phyloP scores from a whole-genome alignment of 106 monocot genomes.

The Allium sativum region DNA sequence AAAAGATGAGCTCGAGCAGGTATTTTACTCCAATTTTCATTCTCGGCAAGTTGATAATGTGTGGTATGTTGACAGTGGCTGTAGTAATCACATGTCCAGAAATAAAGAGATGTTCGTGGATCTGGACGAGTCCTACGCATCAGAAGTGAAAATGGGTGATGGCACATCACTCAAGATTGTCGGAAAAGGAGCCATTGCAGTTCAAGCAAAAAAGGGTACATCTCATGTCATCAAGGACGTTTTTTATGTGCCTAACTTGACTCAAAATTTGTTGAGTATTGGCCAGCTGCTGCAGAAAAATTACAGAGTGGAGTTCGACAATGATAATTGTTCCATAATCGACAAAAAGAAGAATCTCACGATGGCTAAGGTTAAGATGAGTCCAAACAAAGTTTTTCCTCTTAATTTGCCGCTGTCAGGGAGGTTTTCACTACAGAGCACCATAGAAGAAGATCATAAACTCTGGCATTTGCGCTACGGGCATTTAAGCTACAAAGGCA shows the following conservation, averaged over 20 bases:
- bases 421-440: not conserved
- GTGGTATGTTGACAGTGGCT: constrained; percentile 6
- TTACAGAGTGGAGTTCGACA: constrained; percentile 1
- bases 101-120: not conserved
- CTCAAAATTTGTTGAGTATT: constrained; percentile 3
- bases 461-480: constrained; percentile 4
- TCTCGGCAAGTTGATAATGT: not conserved
- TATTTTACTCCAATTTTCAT: constrained; percentile 5
- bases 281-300: constrained; percentile 2
- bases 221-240: not conserved
- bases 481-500: constrained; percentile 2
- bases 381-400: constrained; percentile 6
- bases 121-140: not conserved
- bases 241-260: not conserved
- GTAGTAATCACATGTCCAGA: constrained; percentile 8
- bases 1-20: not conserved
- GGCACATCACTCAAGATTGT: not conserved
- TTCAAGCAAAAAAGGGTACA: constrained; percentile 1
- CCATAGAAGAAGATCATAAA: constrained; percentile 2
- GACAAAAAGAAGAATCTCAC: not conserved
- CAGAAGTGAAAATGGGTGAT: constrained; percentile 4
- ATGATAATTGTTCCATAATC: constrained; percentile 1
- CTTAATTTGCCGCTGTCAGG: not conserved
- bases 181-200: not conserved
- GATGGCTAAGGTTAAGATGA: constrained; percentile 2